phyloP scores from a whole-genome alignment of 306 rosid genomes.

The Dalbergia cochinchinensis region DNA sequence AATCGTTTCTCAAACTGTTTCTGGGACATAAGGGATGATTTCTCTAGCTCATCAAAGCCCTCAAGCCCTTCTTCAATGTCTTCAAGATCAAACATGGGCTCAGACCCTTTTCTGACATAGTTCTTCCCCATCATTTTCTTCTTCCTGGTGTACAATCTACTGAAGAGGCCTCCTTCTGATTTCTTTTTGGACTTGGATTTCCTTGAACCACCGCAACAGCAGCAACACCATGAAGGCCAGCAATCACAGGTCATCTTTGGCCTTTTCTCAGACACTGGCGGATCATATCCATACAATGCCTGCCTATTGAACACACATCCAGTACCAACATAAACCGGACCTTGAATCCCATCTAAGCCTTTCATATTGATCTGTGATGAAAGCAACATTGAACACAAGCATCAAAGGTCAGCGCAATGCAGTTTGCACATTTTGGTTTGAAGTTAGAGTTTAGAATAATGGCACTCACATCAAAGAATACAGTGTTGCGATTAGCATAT shows the following conservation, averaged over 20 bases:
- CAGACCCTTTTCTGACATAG: constrained; percentile 67
- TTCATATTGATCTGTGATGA: constrained; percentile 62
- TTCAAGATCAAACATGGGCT: constrained; percentile 85
- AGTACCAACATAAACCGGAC: constrained; percentile 63
- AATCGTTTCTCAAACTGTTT: constrained; percentile 81
- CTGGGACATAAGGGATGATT: constrained; percentile 98
- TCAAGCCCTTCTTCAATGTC: constrained; percentile 98
- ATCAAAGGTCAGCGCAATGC: background rate
- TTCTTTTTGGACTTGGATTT: constrained; percentile 85
- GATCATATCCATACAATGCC: constrained; percentile 65
- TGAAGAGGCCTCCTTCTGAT: constrained; percentile 61
- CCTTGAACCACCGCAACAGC: constrained; percentile 78
- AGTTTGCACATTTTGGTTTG: constrained; percentile 9
- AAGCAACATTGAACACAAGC: constrained; percentile 31
- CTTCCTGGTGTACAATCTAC: constrained; percentile 66
- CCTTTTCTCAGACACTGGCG: constrained; percentile 59
- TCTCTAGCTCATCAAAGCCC: constrained; percentile 97
- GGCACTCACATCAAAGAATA: constrained; percentile 75
- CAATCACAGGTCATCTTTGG: constrained; percentile 64
- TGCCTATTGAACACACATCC: constrained; percentile 62
- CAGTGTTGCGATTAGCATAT: constrained; percentile 91
- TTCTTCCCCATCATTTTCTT: constrained; percentile 86
- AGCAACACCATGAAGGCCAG: constrained; percentile 79
- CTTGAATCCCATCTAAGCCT: constrained; percentile 66
- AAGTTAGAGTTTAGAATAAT: constrained; percentile 22